Evolutionary conservation across 2,329 filamentous ascomycete genomes (phyloP), one percentile per base, ranked within the genome.

Genomic region (Colletotrichum orchidophilum): DNA sequence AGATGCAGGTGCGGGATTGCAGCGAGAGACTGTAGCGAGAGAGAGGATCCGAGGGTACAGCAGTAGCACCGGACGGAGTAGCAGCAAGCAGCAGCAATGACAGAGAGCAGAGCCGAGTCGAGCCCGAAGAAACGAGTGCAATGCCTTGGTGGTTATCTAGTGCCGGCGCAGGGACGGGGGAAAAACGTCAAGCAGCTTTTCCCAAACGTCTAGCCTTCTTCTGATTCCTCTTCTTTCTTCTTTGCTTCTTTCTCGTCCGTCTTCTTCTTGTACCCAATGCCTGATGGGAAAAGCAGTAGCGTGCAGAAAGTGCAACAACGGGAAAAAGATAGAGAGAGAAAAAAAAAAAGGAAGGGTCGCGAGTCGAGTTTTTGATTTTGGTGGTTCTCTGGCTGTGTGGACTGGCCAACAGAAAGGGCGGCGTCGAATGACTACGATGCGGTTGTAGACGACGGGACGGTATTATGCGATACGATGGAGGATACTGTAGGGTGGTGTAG

Each of bases 11-110:
- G 35, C 7, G 39, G 18, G 39, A 46, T 15, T 11, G 18, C n/a
- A n/a, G n/a, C 18, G 39, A 26, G 42, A n/a, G n/a, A 24, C 27
- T 57, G 54, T 21, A n/a, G 3, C 5, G 13, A 61, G 66, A 24
- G 53, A 50, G 52, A 64, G 52, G 68, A 71, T 71, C 68, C 68
- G 68, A 71, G 68, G 59, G 68, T 68, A 55, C 61, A 29, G 26
- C 50, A 53, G 26, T 27, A 27, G 26, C 50, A 53, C 50, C 50
- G 26, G 15, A 53, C 21, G 26, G n/a, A n/a, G n/a, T n/a, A n/a
- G n/a, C n/a, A n/a, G n/a, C n/a, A n/a, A n/a, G n/a, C n/a, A 60
- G 12, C 33, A 63, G 54, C 29, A 63, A 63, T 54, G 61, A 55
- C 49, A 63, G 31, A 63, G 33, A n/a, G n/a, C n/a, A n/a, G n/a